Base-by-base conservation (phyloP, 1,284 basidiomycete species). In the Trichosporon coremiiforme region DNA sequence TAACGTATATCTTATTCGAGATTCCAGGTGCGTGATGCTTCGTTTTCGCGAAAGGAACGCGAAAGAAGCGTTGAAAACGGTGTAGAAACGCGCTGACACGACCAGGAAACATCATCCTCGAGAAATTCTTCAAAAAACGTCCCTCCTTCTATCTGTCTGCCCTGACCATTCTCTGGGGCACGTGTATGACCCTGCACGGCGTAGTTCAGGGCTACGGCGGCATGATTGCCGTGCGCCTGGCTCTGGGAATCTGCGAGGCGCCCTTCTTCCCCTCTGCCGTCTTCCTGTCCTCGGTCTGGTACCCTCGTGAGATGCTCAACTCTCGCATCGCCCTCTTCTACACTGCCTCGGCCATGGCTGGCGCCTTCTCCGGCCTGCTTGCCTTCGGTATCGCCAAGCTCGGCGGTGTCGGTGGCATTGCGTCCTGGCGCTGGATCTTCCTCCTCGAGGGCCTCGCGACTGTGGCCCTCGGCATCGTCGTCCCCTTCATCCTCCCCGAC, bases 1-100 rank as follows among this genome's bases (percentile, higher is more conserved):
- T 80, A 38, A 78, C 79, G 17, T 82, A 83, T 69, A 78, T 81
- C 31, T 55, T 76, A 1, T 75, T 79, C 64, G 78, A 80, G 64
- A 73, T 83, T 45, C 78, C 78, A 0, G 76, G 74, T 45, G 10
- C 9, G 36, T 13, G 35, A 12, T 38, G 36, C 36, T 12, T 38
- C 36, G 10, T 13, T 38, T 38, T 38, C 13, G 36, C 9, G 36
- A 38, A 38, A 38, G 36, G 12, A 38, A 13, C 36, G 36, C 9
- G 12, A 13, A 38, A 38, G 12, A 13, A 38, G 36, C 36, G 12
- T 38, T 13, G 36, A 4, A 38, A 38, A 38, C 36, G 36, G 13
- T 13, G 36, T 3, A 38, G 36, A 38, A 13, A 35, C 33, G 2
- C 4, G 41, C 15, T 45, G 41, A 45, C 41, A 45, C 5, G 15